phyloP scores from a whole-genome alignment of 495 filamentous ascomycete genomes.

The Peziza echinospora region DNA sequence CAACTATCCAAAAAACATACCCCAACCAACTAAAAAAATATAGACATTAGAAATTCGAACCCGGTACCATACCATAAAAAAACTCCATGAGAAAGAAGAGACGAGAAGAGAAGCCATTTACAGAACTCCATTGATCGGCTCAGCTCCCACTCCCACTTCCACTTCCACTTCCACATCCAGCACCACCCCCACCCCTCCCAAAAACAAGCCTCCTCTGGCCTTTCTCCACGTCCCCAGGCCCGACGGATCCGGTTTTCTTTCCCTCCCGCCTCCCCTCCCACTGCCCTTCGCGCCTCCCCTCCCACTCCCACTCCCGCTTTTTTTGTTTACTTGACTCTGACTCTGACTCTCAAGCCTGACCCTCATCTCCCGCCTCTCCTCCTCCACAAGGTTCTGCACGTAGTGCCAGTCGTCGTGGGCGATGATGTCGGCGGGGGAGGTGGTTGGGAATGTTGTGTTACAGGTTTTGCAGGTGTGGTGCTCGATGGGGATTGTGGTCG shows the following conservation, averaged over 20 bases:
- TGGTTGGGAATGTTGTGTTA: conserved; percentile 27
- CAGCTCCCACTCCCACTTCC: too few species aligned
- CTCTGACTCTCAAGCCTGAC: neutral
- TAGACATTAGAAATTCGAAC: too few species aligned
- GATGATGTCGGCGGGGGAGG: conserved; percentile 40
- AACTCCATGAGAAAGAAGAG: too few species aligned
- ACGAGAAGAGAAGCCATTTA: too few species aligned
- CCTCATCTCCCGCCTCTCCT: conserved; percentile 31
- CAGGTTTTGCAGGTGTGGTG: conserved; percentile 20
- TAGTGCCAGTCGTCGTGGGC: conserved; percentile 95
- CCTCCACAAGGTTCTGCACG: conserved; percentile 58
- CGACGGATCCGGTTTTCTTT: conserved; percentile 16
- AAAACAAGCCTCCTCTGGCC: conserved; percentile 58
- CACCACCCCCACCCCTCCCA: too few species aligned
- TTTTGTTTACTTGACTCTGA: conserved; percentile 17
- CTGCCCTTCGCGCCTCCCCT: conserved; percentile 16
- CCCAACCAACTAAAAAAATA: too few species aligned
- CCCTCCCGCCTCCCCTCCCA: conserved; percentile 19
- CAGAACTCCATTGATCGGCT: too few species aligned
- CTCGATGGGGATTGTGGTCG: conserved; percentile 7
- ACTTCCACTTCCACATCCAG: too few species aligned
- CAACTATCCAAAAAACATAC: too few species aligned
- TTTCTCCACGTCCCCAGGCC: conserved; percentile 32
- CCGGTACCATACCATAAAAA: too few species aligned
- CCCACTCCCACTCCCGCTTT: too few species aligned